Evolutionary conservation across 306 rosid species (phyloP).

Genomic region (Sicyos edulis): DNA sequence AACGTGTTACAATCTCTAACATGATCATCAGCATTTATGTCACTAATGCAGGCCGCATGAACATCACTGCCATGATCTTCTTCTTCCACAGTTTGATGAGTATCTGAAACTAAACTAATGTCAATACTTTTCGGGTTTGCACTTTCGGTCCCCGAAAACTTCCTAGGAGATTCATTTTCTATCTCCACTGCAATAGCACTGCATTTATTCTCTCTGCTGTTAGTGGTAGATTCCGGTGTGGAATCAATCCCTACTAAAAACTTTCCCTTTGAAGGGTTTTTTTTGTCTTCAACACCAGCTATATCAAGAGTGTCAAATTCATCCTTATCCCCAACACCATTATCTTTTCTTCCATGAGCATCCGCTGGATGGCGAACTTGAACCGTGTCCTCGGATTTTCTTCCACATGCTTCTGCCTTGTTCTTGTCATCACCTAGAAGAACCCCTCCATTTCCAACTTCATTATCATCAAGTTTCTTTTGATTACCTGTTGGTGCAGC

Average conservation of each 20-base stretch:
- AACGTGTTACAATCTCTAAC: conserved; percentile 19
- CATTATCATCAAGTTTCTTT: conserved; percentile 21
- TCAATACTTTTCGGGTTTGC: conserved; percentile 18
- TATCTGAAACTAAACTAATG: conserved; percentile 10
- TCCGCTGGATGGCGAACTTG: conserved; percentile 15
- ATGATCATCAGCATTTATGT: conserved; percentile 12
- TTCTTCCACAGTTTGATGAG: conserved; percentile 22
- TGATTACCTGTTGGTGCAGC: conserved; percentile 27
- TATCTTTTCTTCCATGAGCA: too few species aligned
- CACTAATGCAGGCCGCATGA: too few species aligned
- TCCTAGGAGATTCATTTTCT: conserved; percentile 19
- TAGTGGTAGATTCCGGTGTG: neutral
- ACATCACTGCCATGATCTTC: conserved; percentile 22
- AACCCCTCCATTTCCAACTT: conserved; percentile 20
- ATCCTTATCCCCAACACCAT: too few species aligned
- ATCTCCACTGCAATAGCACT: conserved; percentile 30
- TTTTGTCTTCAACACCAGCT: too few species aligned
- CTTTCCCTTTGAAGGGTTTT: conserved; percentile 12
- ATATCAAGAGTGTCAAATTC: too few species aligned
- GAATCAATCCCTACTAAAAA: conserved; percentile 9
- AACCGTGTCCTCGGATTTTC: conserved; percentile 10
- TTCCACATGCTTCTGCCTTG: conserved; percentile 24
- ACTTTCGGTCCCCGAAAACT: conserved; percentile 29
- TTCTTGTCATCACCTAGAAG: conserved; percentile 22
- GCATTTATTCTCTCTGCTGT: neutral